phyloP scores from a whole-genome alignment of 2,329 filamentous ascomycete species.

The Aspergillus sp. region DNA sequence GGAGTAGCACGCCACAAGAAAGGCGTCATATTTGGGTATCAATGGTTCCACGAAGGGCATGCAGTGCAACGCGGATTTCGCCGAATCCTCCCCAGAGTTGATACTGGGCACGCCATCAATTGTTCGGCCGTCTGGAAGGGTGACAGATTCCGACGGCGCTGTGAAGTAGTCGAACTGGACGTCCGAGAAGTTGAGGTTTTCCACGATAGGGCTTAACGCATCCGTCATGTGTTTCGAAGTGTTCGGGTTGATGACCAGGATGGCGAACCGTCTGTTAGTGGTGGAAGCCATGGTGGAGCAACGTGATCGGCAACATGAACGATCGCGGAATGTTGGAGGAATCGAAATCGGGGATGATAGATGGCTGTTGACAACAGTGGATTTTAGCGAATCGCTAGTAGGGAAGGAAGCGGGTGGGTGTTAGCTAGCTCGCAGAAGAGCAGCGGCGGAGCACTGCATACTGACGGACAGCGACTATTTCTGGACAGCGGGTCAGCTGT shows the following conservation, averaged over 20 bases:
- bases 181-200: slow-evolving; percentile 36
- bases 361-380: not conserved
- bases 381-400: not conserved
- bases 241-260: slow-evolving; percentile 49
- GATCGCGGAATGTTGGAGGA: not conserved
- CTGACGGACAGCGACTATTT: not conserved
- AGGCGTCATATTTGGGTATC: slow-evolving; percentile 59
- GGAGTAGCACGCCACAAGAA: slow-evolving; percentile 86
- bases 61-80: slow-evolving; percentile 62
- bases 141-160: slow-evolving; percentile 32
- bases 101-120: slow-evolving; percentile 68
- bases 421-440: not conserved
- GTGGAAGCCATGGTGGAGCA: slow-evolving; percentile 15
- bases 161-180: slow-evolving; percentile 42
- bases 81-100: slow-evolving; percentile 70
- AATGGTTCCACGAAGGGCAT: slow-evolving; percentile 53
- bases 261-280: slow-evolving; percentile 22
- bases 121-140: slow-evolving; percentile 28
- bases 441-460: not conserved
- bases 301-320: not conserved
- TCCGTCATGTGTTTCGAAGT: slow-evolving; percentile 46
- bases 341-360: not conserved
- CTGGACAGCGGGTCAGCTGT: not conserved
- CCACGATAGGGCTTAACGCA: slow-evolving; percentile 41
- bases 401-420: not conserved